A percentile compares a stretch with the other conserved stretches of the same genome.
These are phyloP conservation scores for Hygrophila difformis DNA, from an alignment of 257 asterid genomes.

Conservation along the genomic window DNA sequence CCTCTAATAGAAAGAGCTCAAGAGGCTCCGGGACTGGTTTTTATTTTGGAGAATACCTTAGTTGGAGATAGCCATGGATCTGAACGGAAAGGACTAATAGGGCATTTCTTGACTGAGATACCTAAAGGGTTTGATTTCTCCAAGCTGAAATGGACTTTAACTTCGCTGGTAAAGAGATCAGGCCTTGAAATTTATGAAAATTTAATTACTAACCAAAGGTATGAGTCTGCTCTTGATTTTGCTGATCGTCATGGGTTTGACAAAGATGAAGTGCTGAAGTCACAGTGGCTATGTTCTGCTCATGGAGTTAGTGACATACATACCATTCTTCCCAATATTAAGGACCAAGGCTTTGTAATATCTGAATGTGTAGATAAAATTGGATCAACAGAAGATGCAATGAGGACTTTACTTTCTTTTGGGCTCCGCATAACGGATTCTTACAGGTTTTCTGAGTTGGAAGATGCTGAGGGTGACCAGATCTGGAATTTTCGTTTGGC, in stretches of 20 bases:
- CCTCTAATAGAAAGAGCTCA: slow-evolving; percentile 77
- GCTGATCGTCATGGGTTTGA: slow-evolving; percentile 76
- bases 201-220: slow-evolving; percentile 48
- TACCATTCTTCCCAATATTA: slow-evolving; percentile 47
- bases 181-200: slow-evolving; percentile 64
- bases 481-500: slow-evolving; percentile 73
- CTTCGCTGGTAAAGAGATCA: slow-evolving; percentile 63
- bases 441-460: slow-evolving; percentile 49
- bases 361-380: slow-evolving; percentile 72
- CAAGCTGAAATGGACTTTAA: slow-evolving; percentile 57
- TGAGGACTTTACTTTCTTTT: slow-evolving; percentile 53
- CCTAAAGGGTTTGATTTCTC: slow-evolving; percentile 32
- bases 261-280: slow-evolving; percentile 80
- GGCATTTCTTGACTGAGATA: slow-evolving; percentile 27
- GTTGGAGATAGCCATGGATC: slow-evolving; percentile 30
- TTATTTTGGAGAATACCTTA: slow-evolving; percentile 56
- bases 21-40: slow-evolving; percentile 48
- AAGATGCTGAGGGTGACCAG: slow-evolving; percentile 38
- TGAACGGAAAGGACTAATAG: slow-evolving; percentile 31
- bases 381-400: slow-evolving; percentile 77
- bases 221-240: slow-evolving; percentile 71
- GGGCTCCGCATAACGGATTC: slow-evolving; percentile 72
- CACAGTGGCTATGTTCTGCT: slow-evolving; percentile 78
- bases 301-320: slow-evolving; percentile 71
- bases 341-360: slow-evolving; percentile 62